A percentile compares a stretch with the other conserved stretches of the same genome.
phyloP scores from a whole-genome alignment of 768 basidiomycete genomes.

The Trametes villosa region DNA sequence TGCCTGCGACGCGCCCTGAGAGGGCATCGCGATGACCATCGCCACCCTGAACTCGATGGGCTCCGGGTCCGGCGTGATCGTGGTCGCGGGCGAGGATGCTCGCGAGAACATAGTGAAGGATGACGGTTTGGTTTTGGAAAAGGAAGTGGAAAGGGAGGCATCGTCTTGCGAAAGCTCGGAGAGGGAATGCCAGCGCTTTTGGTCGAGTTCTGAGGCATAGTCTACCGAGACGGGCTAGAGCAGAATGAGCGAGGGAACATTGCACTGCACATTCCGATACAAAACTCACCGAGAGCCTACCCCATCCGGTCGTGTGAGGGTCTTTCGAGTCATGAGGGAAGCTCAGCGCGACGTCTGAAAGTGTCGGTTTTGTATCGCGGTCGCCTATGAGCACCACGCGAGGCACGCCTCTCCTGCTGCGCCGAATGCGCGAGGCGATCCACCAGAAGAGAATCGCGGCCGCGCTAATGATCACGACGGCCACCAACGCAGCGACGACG shows the following conservation, averaged over 20 bases:
- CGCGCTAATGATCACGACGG: not conserved
- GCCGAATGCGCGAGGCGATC: constrained; percentile 5
- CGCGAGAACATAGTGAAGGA: not conserved
- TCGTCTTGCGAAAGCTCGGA: not conserved
- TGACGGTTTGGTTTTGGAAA: not conserved
- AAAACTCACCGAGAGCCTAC: not conserved
- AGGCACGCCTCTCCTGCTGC: not conserved
- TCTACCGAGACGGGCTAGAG: not conserved
- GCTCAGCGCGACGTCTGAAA: not conserved
- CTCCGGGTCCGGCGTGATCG: not conserved
- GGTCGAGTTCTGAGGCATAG: not conserved
- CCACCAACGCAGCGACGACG: not conserved
- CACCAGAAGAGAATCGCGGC: not conserved
- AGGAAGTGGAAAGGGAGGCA: not conserved
- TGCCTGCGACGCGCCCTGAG: not conserved
- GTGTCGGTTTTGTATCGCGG: not conserved
- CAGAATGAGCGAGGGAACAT: not conserved
- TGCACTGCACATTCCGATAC: not conserved
- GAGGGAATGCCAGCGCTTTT: not conserved
- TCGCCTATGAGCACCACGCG: not conserved
- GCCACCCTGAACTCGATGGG: not conserved
- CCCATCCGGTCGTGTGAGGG: not conserved
- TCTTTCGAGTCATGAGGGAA: not conserved
- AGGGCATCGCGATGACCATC: not conserved
- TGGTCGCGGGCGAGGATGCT: not conserved